Conservation (phyloP, 2,329 filamentous ascomycete species). For the Aspergillus sp. region DNA sequence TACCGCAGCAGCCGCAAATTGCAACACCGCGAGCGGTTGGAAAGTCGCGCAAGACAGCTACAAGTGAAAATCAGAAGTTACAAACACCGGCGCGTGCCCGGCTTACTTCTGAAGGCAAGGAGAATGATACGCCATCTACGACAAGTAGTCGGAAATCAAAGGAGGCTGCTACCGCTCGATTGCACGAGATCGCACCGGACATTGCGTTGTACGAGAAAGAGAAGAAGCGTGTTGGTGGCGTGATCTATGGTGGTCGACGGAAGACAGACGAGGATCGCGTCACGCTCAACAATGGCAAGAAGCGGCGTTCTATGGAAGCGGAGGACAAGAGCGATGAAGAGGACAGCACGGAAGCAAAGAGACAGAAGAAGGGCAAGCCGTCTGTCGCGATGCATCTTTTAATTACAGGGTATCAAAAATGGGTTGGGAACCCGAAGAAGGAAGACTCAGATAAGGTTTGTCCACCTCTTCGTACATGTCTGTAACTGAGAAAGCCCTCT, state of each 20-base stretch:
- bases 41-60: constrained; percentile 30
- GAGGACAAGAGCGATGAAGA: constrained; percentile 53
- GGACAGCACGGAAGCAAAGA: constrained; percentile 63
- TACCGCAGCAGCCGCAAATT: constrained; percentile 18
- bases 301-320: constrained; percentile 48
- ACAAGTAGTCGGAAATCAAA: constrained; percentile 85
- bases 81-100: constrained; percentile 58
- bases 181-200: constrained; percentile 78
- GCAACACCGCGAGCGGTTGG: constrained; percentile 30
- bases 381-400: constrained; percentile 73
- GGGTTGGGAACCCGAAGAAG: constrained; percentile 71
- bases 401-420: constrained; percentile 80
- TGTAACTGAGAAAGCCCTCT: background rate
- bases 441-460: constrained; percentile 81
- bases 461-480: constrained; percentile 6
- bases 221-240: constrained; percentile 74
- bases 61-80: constrained; percentile 34
- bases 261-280: constrained; percentile 46
- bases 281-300: constrained; percentile 37
- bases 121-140: constrained; percentile 78
- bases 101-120: constrained; percentile 65
- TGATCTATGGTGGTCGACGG: constrained; percentile 60
- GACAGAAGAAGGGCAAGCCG: constrained; percentile 61
- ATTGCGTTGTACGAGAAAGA: constrained; percentile 92
- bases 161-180: constrained; percentile 72